phyloP scores from a whole-genome alignment of 106 monocot genomes.

The Ottelia alismoides region DNA sequence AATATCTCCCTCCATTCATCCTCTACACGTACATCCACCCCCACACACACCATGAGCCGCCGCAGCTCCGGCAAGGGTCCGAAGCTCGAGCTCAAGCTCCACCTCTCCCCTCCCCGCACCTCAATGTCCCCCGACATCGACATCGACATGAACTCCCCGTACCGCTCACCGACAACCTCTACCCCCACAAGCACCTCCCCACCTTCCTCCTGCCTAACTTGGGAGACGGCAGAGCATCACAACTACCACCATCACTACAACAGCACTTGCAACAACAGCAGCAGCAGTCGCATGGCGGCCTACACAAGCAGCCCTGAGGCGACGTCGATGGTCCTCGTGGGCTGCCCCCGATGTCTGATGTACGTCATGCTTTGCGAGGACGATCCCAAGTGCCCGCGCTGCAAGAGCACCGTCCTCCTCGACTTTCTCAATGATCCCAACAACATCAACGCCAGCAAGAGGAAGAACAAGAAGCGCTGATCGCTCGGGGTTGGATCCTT shows the following conservation, averaged over 20 bases:
- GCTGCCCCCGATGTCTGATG: too few species aligned
- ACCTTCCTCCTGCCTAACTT: constrained; percentile 55
- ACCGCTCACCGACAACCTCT: constrained; percentile 9
- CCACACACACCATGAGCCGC: too few species aligned
- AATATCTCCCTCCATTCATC: too few species aligned
- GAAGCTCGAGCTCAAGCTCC: constrained; percentile 49
- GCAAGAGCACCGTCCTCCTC: constrained; percentile 69
- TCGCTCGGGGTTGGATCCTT: too few species aligned
- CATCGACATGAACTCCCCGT: constrained; percentile 6
- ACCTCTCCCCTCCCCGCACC: constrained; percentile 34
- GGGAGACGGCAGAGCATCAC: constrained; percentile 39
- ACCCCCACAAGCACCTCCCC: constrained; percentile 13
- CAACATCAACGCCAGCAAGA: too few species aligned
- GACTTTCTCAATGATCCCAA: constrained; percentile 53
- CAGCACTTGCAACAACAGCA: too few species aligned
- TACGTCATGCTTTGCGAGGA: constrained; percentile 75
- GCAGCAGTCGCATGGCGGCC: too few species aligned
- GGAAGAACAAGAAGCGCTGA: too few species aligned
- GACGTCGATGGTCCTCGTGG: constrained; percentile 71
- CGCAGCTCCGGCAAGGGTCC: constrained; percentile 34
- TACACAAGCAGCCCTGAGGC: constrained; percentile 42
- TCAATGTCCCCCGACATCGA: constrained; percentile 23
- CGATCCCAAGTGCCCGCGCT: constrained; percentile 71
- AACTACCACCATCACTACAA: too few species aligned
- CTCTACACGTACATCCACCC: too few species aligned